Conservation (phyloP, 768 basidiomycete genomes). For the Gyrodon lividus region DNA sequence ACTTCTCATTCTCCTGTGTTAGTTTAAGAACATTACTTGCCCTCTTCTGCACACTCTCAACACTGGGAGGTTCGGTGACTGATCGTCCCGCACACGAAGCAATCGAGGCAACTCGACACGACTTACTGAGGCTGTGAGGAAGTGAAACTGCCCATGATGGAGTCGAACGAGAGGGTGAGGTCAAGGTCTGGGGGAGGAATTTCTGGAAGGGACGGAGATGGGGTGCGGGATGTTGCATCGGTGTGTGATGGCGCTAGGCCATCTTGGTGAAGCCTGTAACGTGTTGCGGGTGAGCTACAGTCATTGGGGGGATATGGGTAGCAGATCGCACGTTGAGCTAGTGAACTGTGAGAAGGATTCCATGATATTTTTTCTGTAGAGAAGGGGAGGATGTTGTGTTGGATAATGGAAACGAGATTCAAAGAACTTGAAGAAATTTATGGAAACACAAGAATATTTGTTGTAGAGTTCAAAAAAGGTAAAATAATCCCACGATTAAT, state of each 20-base stretch:
- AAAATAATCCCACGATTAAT: constrained; percentile 26
- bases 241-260: constrained; percentile 19
- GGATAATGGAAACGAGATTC: constrained; percentile 2
- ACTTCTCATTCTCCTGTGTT: constrained; percentile 74
- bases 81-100: constrained; percentile 25
- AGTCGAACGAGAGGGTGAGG: constrained; percentile 41
- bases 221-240: constrained; percentile 20
- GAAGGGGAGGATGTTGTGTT: not conserved
- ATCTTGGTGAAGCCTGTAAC: constrained; percentile 18
- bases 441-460: too few relatives aligned
- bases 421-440: not conserved
- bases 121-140: constrained; percentile 47
- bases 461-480: constrained; percentile 7
- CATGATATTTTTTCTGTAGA: constrained; percentile 24
- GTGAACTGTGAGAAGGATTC: constrained; percentile 19
- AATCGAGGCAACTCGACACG: constrained; percentile 19
- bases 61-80: constrained; percentile 31
- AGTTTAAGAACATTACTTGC: constrained; percentile 76
- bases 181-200: constrained; percentile 50
- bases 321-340: constrained; percentile 23
- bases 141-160: constrained; percentile 37
- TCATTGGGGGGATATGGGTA: constrained; percentile 2
- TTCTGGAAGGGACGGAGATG: constrained; percentile 45
- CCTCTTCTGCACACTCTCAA: constrained; percentile 57
- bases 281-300: constrained; percentile 20